Conservation (phyloP, 2,329 filamentous ascomycete species). For the Colletotrichum sp. region DNA sequence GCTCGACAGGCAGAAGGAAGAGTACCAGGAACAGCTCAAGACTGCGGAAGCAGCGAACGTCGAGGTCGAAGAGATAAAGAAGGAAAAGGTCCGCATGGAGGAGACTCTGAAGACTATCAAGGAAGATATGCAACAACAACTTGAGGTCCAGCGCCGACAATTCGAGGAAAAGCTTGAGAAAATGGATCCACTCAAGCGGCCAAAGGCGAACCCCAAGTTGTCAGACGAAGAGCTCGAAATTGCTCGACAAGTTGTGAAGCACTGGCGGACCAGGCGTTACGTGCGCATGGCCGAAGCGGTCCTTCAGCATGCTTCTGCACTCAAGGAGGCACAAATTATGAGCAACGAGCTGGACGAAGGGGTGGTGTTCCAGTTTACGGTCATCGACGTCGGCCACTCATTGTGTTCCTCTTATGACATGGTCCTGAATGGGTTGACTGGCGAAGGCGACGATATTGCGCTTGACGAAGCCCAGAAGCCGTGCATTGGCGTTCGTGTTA, state of each 20-base stretch:
- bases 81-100: conserved; percentile 86
- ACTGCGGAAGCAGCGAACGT: conserved; percentile 75
- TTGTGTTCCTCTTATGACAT: conserved; percentile 96
- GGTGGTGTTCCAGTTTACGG: conserved; percentile 92
- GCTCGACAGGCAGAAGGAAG: conserved; percentile 83
- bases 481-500: conserved; percentile 86
- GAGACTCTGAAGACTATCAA: conserved; percentile 79
- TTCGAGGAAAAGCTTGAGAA: conserved; percentile 86
- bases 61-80: conserved; percentile 82
- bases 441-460: conserved; percentile 81
- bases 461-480: conserved; percentile 85
- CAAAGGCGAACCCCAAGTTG: conserved; percentile 66
- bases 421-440: conserved; percentile 87
- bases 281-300: conserved; percentile 94
- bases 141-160: conserved; percentile 81
- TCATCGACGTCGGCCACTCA: conserved; percentile 86
- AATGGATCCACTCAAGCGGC: conserved; percentile 68
- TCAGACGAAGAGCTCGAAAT: conserved; percentile 74
- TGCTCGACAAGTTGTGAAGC: conserved; percentile 69
- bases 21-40: conserved; percentile 80
- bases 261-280: conserved; percentile 86
- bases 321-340: conserved; percentile 98
- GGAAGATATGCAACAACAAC: conserved; percentile 85
- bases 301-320: conserved; percentile 81
- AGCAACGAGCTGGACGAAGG: conserved; percentile 94